A percentile compares a stretch with the other conserved stretches of the same genome.
phyloP scores from a whole-genome alignment of 1,284 basidiomycete species.

The Coniferiporia sulphurascens region DNA sequence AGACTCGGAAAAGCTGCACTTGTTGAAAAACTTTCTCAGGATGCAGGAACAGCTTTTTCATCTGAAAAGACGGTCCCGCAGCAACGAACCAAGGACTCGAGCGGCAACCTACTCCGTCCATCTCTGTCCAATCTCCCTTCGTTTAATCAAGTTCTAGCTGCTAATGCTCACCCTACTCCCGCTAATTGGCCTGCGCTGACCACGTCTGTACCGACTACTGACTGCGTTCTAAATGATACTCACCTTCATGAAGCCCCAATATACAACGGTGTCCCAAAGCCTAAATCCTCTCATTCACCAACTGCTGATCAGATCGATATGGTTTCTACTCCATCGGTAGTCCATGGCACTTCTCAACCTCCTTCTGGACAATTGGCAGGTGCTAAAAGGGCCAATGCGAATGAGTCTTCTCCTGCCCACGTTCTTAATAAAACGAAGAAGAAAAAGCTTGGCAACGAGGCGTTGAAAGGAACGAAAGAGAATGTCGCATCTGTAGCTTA shows the following conservation, averaged over 20 bases:
- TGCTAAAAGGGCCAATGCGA: background rate
- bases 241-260: background rate
- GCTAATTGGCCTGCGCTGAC: background rate
- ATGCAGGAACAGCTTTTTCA: background rate
- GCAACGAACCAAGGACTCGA: background rate
- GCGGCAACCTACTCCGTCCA: no score
- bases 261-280: background rate
- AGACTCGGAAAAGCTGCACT: slow-evolving; percentile 58
- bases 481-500: background rate
- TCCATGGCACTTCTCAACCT: background rate
- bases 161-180: background rate
- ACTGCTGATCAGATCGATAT: background rate
- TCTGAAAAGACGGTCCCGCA: background rate
- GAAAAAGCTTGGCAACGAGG: background rate
- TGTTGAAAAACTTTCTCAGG: slow-evolving; percentile 41
- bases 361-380: background rate
- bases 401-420: background rate
- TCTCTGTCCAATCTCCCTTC: no score
- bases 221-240: background rate
- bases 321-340: background rate
- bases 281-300: background rate
- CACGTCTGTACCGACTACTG: background rate
- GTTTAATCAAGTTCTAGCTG: no score
- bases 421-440: background rate
- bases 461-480: background rate